Conservation (phyloP, 1,284 basidiomycete species). For the Apiotrichum montevideense region DNA sequence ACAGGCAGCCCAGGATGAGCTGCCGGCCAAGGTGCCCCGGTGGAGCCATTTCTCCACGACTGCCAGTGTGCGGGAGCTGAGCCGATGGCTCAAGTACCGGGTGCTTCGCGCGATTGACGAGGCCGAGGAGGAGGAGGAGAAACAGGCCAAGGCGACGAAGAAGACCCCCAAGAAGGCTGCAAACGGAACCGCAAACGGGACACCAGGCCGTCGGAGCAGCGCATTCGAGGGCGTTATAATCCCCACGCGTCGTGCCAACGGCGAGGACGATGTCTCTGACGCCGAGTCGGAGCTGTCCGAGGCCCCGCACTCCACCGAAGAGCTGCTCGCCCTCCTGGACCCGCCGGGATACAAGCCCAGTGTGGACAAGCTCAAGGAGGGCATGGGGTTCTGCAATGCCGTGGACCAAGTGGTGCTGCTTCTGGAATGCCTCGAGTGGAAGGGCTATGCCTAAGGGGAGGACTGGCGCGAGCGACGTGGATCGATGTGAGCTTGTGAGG, state of each 20-base stretch:
- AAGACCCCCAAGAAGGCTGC: conserved; percentile 5
- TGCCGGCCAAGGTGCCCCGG: conserved; percentile 22
- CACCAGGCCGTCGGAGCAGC: not conserved
- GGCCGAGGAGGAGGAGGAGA: conserved; percentile 2
- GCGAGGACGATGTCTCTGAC: conserved; percentile 7
- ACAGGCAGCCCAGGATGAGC: conserved; percentile 10
- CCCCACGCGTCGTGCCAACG: not conserved
- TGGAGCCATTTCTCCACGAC: conserved; percentile 36
- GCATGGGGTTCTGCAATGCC: conserved; percentile 4
- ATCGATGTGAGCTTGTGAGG: no score
- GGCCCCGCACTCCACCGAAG: conserved; percentile 11
- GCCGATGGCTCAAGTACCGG: conserved; percentile 24
- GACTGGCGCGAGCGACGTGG: not conserved
- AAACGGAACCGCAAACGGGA: conserved; percentile 3
- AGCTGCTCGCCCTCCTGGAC: conserved; percentile 19
- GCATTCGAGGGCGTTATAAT: not conserved
- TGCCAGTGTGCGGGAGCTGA: conserved; percentile 16
- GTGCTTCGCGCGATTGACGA: conserved; percentile 11
- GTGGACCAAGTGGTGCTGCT: conserved; percentile 20
- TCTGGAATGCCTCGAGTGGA: conserved; percentile 36
- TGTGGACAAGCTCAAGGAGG: conserved; percentile 4
- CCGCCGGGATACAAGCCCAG: conserved; percentile 19
- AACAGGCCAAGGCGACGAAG: conserved; percentile 8
- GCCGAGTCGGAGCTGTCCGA: conserved; percentile 19
- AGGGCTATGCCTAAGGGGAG: conserved; percentile 13